Percentiles rank a stretch among this genome's conserved stretches.
phyloP scores from a whole-genome alignment of 257 asterid species.

The Solanum lycopersicoides region DNA sequence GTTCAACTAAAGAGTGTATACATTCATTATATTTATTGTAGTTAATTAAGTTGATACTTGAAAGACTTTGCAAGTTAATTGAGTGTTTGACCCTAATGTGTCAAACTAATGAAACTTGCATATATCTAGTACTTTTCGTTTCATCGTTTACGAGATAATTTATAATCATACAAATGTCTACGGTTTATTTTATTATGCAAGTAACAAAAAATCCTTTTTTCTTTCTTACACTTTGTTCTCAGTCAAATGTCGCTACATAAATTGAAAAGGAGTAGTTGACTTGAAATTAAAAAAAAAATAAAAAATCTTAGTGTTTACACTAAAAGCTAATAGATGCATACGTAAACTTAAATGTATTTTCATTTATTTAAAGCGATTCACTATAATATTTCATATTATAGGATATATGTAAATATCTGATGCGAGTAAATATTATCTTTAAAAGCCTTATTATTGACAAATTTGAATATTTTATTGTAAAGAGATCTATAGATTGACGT shows the following conservation, averaged over 20 bases:
- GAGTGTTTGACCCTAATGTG: not conserved
- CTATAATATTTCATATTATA: not conserved
- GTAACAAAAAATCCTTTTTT: accelerated
- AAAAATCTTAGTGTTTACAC: not conserved
- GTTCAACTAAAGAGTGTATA: not conserved
- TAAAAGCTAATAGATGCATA: not conserved
- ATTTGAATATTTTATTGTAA: not conserved
- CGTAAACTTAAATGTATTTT: not conserved
- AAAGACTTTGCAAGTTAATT: not conserved
- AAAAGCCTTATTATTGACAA: not conserved
- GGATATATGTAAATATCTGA: no score
- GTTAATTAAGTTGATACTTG: not conserved
- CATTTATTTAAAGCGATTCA: not conserved
- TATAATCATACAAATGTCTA: not conserved
- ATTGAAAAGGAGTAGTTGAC: not conserved
- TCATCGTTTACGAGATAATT: not conserved
- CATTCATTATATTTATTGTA: not conserved
- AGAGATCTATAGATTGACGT: not conserved
- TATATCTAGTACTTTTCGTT: not conserved
- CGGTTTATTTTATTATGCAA: accelerated
- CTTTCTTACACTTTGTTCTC: not conserved
- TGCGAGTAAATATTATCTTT: no score
- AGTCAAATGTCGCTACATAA: not conserved
- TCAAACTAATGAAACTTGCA: not conserved
- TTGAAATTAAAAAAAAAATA: not conserved